Evolutionary conservation across 306 rosid genomes (phyloP), one percentile per base, ranked within the genome.

Genomic region (Mimosa pudica): DNA sequence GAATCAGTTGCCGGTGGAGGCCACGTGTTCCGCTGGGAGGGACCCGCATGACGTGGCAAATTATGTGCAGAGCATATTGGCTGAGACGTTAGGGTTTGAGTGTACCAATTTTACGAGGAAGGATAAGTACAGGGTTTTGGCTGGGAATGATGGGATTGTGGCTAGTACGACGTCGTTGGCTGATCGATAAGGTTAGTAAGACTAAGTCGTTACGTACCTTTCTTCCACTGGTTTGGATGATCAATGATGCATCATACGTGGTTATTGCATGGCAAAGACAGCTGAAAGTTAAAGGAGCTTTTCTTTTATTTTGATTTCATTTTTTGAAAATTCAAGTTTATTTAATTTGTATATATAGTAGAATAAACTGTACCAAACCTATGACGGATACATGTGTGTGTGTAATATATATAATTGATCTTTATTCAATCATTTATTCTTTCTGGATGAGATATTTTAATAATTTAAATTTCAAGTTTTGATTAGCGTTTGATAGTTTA

Each of bases 41-140:
- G 90, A 89, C 74, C 97, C 99, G 0, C 91, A 95, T 1, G 99
- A 95, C 35, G 98, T 93, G 77, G 99, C 99, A 0, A 95, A 95
- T 74, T 88, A 95, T 52, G 99, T 95, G 70, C 99, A 95, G 80
- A 90, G 93, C 79, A 87, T 95, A 5, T 77, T 95, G 88, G 99
- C 92, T 1, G 87, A 97, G 3, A 80, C 97, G 8, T 60, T 95
- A 44, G 99, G 99, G 79, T 95, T 95, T 70, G 98, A 95, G 85
- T 93, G 97, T 77, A 95, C 99, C 9, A 90, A 91, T 82, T 93
- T 91, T 10, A 95, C 99, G 0, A 66, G 99, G 75, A 92, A 86
- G 80, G 99, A 95, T 65, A 95, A 95, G 86, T 95, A 95, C 61
- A 90, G 84, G 71, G 87, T 95, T 18, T 85, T 95, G 75, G 99